Conservation (phyloP, 1,284 basidiomycete species). For the Moesziomyces sp. region DNA sequence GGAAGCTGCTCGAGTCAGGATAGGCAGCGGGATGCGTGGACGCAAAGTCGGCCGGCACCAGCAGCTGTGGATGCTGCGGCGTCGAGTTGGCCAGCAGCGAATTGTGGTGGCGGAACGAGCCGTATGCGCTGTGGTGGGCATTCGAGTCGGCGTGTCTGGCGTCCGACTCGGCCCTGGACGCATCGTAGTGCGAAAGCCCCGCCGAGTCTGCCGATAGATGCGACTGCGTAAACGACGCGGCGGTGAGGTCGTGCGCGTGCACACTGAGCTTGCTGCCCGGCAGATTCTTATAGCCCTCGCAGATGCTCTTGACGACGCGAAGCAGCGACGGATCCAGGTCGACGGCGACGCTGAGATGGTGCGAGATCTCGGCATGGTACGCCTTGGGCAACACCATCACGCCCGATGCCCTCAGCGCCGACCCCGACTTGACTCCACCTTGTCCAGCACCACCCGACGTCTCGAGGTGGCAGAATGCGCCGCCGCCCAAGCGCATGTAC, state of each 20-base stretch:
- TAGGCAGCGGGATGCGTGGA: conserved; percentile 7
- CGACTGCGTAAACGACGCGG: conserved; percentile 16
- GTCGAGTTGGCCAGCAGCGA: conserved; percentile 10
- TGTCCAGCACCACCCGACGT: conserved; percentile 4
- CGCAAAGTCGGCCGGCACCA: conserved; percentile 26
- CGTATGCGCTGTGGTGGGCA: conserved; percentile 2
- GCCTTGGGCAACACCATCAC: conserved; percentile 26
- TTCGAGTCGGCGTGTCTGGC: neutral
- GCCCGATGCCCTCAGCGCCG: conserved; percentile 16
- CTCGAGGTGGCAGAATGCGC: conserved; percentile 53
- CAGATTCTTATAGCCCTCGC: conserved; percentile 44
- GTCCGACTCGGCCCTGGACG: conserved; percentile 3
- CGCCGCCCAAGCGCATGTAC: conserved; percentile 64
- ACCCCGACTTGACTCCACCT: conserved; percentile 8
- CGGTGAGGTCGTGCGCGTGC: conserved; percentile 14
- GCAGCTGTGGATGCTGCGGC: conserved; percentile 5
- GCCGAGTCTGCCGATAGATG: conserved; percentile 7
- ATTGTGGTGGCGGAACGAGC: conserved; percentile 1
- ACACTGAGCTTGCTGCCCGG: conserved; percentile 30
- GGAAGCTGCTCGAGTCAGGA: conserved; percentile 20
- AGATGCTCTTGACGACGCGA: conserved; percentile 48
- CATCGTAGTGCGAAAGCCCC: conserved; percentile 1
- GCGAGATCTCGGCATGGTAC: conserved; percentile 55
- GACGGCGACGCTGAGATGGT: conserved; percentile 57
- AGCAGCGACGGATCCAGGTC: conserved; percentile 55